Conservation (phyloP, 345 rosid genomes). For the Acer negundo region DNA sequence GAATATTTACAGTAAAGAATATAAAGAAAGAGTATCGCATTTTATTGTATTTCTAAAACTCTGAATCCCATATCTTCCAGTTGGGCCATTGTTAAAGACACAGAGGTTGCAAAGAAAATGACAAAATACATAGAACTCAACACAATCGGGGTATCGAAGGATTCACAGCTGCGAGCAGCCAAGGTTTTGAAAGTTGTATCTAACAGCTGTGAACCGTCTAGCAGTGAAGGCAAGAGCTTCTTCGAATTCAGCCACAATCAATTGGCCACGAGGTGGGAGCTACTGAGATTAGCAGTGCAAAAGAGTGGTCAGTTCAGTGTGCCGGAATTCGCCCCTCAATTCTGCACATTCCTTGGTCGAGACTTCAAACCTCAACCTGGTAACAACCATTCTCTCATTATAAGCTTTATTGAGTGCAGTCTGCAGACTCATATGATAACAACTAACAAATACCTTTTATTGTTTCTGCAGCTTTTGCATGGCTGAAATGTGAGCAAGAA, state of each 20-base stretch:
- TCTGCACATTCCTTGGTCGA: conserved; percentile 54
- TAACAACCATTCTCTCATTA: conserved; percentile 21
- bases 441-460: background rate
- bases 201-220: conserved; percentile 44
- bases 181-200: conserved; percentile 61
- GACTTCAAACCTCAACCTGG: conserved; percentile 72
- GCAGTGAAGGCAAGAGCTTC: conserved; percentile 37
- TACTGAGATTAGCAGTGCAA: conserved; percentile 56
- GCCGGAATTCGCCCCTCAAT: conserved; percentile 54
- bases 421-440: background rate
- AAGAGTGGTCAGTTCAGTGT: conserved; percentile 60
- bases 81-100: conserved; percentile 88
- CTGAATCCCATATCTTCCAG: conserved; percentile 31
- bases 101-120: conserved; percentile 68
- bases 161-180: conserved; percentile 86
- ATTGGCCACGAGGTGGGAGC: conserved; percentile 73
- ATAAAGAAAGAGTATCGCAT: background rate
- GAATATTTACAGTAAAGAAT: background rate
- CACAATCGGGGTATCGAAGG: conserved; percentile 90
- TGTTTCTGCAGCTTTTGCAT: conserved; percentile 71
- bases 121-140: conserved; percentile 76
- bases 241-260: conserved; percentile 49
- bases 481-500: conserved; percentile 72
- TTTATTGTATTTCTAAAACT: background rate
- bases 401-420: background rate